Percentiles rank a stretch among this genome's conserved stretches.
These are phyloP conservation scores for Lycium ferocissimum DNA, from an alignment of 257 asterid species.

Conservation along the genomic window DNA sequence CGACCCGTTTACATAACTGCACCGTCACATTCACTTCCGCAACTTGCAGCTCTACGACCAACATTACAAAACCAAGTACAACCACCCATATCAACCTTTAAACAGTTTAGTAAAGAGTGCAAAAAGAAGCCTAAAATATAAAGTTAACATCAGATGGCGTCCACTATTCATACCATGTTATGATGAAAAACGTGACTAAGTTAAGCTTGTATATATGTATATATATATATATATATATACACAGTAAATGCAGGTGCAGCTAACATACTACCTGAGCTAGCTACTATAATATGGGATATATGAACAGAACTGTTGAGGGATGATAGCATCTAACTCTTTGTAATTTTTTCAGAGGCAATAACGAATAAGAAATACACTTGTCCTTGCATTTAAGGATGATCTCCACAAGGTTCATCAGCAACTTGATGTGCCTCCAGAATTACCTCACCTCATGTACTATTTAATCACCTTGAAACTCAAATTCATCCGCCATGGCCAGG, in stretches of 20 bases:
- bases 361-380: background rate
- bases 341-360: background rate
- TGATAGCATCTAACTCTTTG: background rate
- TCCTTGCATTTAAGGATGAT: conserved; percentile 10
- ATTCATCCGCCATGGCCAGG: background rate
- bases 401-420: background rate
- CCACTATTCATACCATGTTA: background rate
- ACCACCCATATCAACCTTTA: conserved; percentile 20
- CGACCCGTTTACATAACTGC: conserved; percentile 27
- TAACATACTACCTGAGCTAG: background rate
- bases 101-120: background rate
- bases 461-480: background rate
- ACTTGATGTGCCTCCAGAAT: background rate
- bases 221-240: background rate
- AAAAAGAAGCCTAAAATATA: background rate
- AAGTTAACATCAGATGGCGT: background rate
- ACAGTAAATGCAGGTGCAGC: background rate
- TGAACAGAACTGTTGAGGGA: too few relatives aligned
- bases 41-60: conserved; percentile 32
- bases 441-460: background rate
- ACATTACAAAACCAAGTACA: conserved; percentile 26
- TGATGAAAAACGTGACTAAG: background rate
- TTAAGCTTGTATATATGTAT: too few relatives aligned
- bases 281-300: background rate
- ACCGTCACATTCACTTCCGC: conserved; percentile 29